These are phyloP conservation scores for Halenospora varia DNA, from an alignment of 495 filamentous ascomycete genomes.

Conservation along the genomic window DNA sequence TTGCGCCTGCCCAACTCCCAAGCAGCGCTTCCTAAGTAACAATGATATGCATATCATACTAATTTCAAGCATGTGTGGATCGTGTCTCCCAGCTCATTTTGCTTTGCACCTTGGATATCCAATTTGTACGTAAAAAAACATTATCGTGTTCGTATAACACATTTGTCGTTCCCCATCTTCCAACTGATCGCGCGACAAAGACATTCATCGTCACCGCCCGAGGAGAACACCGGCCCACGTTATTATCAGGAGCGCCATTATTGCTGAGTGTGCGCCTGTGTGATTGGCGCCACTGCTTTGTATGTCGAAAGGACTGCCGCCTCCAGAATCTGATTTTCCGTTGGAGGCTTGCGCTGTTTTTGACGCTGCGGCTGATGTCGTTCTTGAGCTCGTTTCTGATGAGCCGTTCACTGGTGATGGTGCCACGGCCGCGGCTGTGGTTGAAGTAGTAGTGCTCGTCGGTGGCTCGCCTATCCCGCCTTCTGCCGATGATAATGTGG, in stretches of 20 bases:
- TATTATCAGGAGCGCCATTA: slow-evolving; percentile 6
- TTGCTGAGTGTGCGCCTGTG: neutral
- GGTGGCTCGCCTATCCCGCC: too few relatives aligned
- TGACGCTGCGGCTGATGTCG: neutral
- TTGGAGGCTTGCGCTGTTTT: neutral
- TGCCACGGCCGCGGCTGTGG: too few relatives aligned
- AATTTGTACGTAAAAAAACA: slow-evolving; percentile 9
- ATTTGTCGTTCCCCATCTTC: neutral
- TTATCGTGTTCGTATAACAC: slow-evolving; percentile 12
- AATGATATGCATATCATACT: neutral
- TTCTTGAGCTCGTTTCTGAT: neutral
- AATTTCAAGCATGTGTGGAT: neutral
- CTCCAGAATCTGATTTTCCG: slow-evolving; percentile 1
- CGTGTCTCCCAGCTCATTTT: too few relatives aligned
- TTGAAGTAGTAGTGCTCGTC: too few relatives aligned
- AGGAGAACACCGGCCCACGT: slow-evolving; percentile 8
- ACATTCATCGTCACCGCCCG: slow-evolving; percentile 5
- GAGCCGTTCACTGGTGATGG: neutral
- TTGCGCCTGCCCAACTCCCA: neutral
- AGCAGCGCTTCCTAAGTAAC: neutral
- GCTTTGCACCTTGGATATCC: neutral
- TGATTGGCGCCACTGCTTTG: neutral
- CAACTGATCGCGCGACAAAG: neutral
- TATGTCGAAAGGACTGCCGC: slow-evolving; percentile 16
- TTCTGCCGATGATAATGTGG: neutral